Base-by-base conservation (phyloP, 2,329 filamentous ascomycete species). In the Cladosporium sp. region DNA sequence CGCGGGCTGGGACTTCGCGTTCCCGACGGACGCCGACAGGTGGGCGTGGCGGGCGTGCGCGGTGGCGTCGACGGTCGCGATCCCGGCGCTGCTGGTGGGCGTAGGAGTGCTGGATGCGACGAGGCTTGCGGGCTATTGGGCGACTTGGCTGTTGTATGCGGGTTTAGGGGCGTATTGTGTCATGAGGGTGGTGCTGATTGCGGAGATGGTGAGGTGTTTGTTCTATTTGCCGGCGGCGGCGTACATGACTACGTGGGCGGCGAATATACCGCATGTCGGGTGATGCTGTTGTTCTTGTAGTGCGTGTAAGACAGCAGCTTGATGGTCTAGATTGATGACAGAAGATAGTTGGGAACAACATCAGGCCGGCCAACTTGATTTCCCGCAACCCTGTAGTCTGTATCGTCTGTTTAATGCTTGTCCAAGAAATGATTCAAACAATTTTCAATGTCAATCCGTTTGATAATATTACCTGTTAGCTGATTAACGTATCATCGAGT, bases 1-100 rank as follows among this genome's bases (percentile, higher is more conserved):
- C 14, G 52, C 48, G 2, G 56, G 38, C 10, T 58, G 56, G 56
- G 42, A 55, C 19, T 54, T 55, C 42, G 22, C 53, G 7, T 58
- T 58, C 31, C 55, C 56, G 9, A 52, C 52, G 8, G 14, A 16
- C 11, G 41, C 46, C 41, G 55, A 57, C 34, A 16, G 18, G 9
- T 57, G 46, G 55, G 13, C 55, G 10, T 58, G 55, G 55, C 49
- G 55, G 1, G 35, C 16, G n/a, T 31, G 54, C n/a, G 37, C 54
- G 10, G 22, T 57, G 10, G 49, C 40, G 31, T 43, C 46, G 9
- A 54, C 43, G 22, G 37, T 48, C 32, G 22, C 22, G 19, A 14
- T 28, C 7, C 13, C 32, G 13, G 18, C 43, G 14, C 13, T 31
- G 10, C 1, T 32, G 10, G 6, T 31, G 11, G 13, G 38, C 38